Evolutionary conservation across 345 rosid species (phyloP).

Genomic region (Reutealis trisperma): DNA sequence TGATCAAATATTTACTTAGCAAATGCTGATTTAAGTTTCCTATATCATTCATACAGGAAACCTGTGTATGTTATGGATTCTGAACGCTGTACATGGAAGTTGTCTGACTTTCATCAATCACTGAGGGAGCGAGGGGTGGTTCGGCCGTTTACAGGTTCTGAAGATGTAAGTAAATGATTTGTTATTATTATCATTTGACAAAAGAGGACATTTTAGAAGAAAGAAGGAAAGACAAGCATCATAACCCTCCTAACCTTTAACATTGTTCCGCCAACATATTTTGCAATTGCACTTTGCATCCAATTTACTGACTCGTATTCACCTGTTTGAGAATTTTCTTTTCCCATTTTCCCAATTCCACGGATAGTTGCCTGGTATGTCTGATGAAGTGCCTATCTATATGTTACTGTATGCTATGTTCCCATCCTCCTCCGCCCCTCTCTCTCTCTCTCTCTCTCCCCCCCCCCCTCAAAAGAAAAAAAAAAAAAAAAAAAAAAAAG

Average conservation of each 20-base stretch:
- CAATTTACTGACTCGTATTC: not conserved
- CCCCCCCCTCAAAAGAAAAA: too few species aligned
- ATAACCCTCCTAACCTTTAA: not conserved
- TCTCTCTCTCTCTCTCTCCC: too few species aligned
- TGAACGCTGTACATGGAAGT: slow-evolving; percentile 90
- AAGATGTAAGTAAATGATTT: slow-evolving; percentile 69
- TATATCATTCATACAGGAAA: slow-evolving; percentile 51
- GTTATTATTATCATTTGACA: too few species aligned
- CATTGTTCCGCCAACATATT: not conserved
- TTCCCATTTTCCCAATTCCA: not conserved
- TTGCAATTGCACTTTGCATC: not conserved
- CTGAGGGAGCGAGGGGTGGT: slow-evolving; percentile 81
- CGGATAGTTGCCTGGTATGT: not conserved
- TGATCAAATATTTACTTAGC: not conserved
- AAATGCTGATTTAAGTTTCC: slow-evolving; percentile 1
- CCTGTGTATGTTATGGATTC: slow-evolving; percentile 86
- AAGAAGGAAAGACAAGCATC: not conserved
- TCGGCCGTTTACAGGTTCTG: slow-evolving; percentile 80
- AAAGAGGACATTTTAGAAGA: not conserved
- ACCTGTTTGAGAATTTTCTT: not conserved
- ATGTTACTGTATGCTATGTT: too few species aligned
- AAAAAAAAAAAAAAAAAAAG: too few species aligned
- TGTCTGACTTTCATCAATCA: slow-evolving; percentile 78
- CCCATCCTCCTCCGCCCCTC: too few species aligned
- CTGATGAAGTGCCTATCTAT: too few species aligned